These are phyloP conservation scores for Melampsora americana DNA, from an alignment of 1,284 basidiomycete genomes.

Conservation along the genomic window DNA sequence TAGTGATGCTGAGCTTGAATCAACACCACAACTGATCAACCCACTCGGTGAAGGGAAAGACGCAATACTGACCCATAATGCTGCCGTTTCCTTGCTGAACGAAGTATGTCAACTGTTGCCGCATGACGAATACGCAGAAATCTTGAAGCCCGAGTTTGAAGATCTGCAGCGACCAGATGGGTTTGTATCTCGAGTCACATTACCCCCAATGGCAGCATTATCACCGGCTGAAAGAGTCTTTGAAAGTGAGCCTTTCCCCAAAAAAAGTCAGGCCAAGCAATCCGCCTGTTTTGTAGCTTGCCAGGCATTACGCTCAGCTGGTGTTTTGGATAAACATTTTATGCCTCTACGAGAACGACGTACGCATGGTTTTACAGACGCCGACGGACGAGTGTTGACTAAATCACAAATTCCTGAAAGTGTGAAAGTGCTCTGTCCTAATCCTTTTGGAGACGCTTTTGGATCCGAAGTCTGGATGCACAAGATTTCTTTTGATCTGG, in stretches of 20 bases:
- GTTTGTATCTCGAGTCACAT: constrained; percentile 61
- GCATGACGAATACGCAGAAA: constrained; percentile 65
- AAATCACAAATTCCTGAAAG: constrained; percentile 7
- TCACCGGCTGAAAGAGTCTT: constrained; percentile 61
- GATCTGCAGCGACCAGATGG: constrained; percentile 65
- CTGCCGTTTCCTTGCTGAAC: constrained; percentile 66
- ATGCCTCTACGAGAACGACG: constrained; percentile 61
- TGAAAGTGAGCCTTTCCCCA: constrained; percentile 53
- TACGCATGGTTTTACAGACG: constrained; percentile 47
- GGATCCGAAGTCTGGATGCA: constrained; percentile 9
- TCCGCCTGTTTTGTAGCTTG: not conserved
- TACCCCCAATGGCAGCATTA: constrained; percentile 69
- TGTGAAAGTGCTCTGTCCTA: constrained; percentile 29
- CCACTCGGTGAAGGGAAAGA: constrained; percentile 63
- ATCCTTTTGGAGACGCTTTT: constrained; percentile 26
- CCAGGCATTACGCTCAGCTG: constrained; percentile 58
- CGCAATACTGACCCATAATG: constrained; percentile 71
- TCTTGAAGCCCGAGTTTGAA: constrained; percentile 63
- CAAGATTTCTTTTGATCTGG: constrained; percentile 3
- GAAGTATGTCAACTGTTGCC: constrained; percentile 72
- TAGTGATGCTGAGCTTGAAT: constrained; percentile 66
- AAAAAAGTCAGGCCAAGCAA: not conserved
- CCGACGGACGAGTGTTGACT: constrained; percentile 39
- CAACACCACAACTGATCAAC: constrained; percentile 51
- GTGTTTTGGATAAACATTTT: constrained; percentile 73